Conservation (phyloP, 2,329 filamentous ascomycete genomes). For the Colletotrichum neosansevieriae region DNA sequence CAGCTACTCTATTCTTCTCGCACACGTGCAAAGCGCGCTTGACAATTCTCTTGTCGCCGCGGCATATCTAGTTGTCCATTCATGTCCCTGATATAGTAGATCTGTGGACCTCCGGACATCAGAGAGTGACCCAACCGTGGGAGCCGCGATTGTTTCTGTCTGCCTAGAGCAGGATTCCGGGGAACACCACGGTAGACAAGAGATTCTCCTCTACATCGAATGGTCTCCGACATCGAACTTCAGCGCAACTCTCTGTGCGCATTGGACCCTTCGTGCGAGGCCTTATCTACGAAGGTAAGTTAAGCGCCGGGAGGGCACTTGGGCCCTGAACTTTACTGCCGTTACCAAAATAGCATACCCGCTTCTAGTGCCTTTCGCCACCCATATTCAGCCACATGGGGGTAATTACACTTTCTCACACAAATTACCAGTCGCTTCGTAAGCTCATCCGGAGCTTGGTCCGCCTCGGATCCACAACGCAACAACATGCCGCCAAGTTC, state of each 20-base stretch:
- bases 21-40: neutral
- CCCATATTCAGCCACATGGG: too few relatives aligned
- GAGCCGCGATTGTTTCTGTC: too few relatives aligned
- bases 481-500: slow-evolving; percentile 14
- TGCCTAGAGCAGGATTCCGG: neutral
- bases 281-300: neutral
- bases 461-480: slow-evolving; percentile 18
- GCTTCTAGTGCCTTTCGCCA: too few relatives aligned
- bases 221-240: neutral
- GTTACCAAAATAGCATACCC: neutral
- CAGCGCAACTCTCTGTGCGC: slow-evolving; percentile 25
- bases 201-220: neutral
- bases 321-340: slow-evolving; percentile 9
- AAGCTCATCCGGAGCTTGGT: slow-evolving; percentile 21
- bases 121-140: neutral
- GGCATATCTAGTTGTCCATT: neutral
- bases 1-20: neutral
- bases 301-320: slow-evolving; percentile 18
- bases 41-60: neutral
- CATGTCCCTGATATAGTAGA: slow-evolving; percentile 17
- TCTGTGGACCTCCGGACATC: neutral
- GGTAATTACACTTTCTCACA: too few relatives aligned
- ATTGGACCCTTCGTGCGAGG: neutral
- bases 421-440: too few relatives aligned
- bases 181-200: neutral